Evolutionary conservation across 345 rosid species (phyloP).

Genomic region (Ailanthus altissimus): DNA sequence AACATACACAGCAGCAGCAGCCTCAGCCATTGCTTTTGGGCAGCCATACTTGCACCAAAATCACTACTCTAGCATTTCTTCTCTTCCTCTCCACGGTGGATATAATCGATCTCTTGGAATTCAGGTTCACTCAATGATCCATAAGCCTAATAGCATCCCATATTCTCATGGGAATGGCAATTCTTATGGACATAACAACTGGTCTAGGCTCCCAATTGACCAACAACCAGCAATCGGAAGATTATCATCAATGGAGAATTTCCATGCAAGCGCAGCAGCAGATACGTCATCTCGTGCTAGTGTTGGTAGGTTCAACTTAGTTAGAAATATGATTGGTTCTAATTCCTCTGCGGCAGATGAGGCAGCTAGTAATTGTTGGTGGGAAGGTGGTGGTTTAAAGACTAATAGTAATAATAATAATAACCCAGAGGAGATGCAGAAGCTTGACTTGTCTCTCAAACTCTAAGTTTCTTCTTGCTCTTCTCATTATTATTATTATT

Average conservation of each 20-base stretch:
- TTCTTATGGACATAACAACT: conserved; percentile 37
- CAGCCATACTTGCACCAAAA: conserved; percentile 44
- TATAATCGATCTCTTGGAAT: conserved; percentile 59
- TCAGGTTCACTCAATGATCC: conserved; percentile 65
- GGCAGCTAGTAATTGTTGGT: conserved; percentile 31
- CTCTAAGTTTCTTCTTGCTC: conserved; percentile 37
- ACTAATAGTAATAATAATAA: conserved; percentile 34
- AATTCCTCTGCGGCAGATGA: conserved; percentile 32
- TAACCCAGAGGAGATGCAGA: conserved; percentile 59
- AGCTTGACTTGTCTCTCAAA: conserved; percentile 71
- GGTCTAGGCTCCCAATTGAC: conserved; percentile 50
- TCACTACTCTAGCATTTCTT: conserved; percentile 44
- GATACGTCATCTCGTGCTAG: conserved; percentile 24
- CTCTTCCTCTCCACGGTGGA: conserved; percentile 53
- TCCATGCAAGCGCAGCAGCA: conserved; percentile 22
- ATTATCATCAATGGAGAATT: conserved; percentile 39
- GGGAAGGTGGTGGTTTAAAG: conserved; percentile 29
- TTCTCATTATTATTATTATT: not conserved
- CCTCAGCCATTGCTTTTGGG: conserved; percentile 47
- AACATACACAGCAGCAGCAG: conserved; percentile 23
- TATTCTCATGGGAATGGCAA: conserved; percentile 37
- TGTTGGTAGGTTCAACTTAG: conserved; percentile 44
- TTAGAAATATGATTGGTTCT: conserved; percentile 31
- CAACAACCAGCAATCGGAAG: conserved; percentile 62
- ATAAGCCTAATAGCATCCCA: conserved; percentile 39